These are phyloP conservation scores for Lepidium africanum DNA, from an alignment of 345 rosid species.

Conservation along the genomic window DNA sequence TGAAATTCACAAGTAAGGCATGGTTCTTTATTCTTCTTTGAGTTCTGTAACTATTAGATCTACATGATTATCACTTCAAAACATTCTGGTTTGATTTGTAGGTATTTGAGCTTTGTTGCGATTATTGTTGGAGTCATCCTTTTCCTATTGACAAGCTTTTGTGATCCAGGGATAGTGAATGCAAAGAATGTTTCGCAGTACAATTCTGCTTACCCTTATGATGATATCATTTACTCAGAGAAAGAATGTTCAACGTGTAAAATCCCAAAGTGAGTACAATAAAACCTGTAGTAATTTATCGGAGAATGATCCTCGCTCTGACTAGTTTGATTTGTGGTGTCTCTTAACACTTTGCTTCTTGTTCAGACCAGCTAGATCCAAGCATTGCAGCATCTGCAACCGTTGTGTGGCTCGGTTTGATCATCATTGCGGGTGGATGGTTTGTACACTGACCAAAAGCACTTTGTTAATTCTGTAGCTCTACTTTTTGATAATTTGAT, in stretches of 20 bases:
- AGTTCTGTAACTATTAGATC: neutral
- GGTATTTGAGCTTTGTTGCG: conserved; percentile 53
- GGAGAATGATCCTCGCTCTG: neutral
- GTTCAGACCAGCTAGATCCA: conserved; percentile 75
- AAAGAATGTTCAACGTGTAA: conserved; percentile 72
- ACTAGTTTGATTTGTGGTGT: neutral
- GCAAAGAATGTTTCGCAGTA: conserved; percentile 50
- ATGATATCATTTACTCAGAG: conserved; percentile 49
- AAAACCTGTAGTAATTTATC: neutral
- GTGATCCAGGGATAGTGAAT: conserved; percentile 69
- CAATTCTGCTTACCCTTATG: conserved; percentile 59
- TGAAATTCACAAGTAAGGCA: conserved; percentile 53
- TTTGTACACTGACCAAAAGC: conserved; percentile 11
- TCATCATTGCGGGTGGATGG: conserved; percentile 94
- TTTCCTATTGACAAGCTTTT: conserved; percentile 61
- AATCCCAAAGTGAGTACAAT: conserved; percentile 49
- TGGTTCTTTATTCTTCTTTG: neutral
- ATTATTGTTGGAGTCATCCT: conserved; percentile 56
- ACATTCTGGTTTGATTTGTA: conserved; percentile 23
- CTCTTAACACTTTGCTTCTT: neutral
- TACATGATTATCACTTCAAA: neutral
- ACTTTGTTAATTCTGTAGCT: neutral
- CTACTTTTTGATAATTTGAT: neutral
- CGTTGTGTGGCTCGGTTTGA: conserved; percentile 78
- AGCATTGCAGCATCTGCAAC: conserved; percentile 75